Evolutionary conservation across 768 basidiomycete species (phyloP), one percentile per base, ranked within the genome.

Genomic region (Boletales sp.): DNA sequence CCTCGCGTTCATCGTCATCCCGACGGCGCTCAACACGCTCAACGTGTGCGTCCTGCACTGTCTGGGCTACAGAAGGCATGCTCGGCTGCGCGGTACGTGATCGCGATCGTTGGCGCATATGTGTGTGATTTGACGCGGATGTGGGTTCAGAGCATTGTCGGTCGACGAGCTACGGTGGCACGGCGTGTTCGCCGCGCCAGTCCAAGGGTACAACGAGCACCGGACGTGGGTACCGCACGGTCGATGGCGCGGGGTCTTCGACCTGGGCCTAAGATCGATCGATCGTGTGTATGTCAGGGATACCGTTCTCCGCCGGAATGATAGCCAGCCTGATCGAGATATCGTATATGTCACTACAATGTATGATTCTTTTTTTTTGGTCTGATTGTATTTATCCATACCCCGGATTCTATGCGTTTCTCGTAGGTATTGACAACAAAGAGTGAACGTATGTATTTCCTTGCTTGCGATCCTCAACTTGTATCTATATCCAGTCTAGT

Each of bases 81-180:
- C 44, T 11, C 29, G 43, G 9, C 32, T 56, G 39, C 60, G 31
- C 15, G 52, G 61, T 62, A 43, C 7, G 55, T 27, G 24, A 7
- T 27, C 24, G 24, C 5, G 24, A 27, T 27, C 24, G 24, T 27
- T 6, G 6, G 7, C 7, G 24, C 24, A 27, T 27, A 5, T 24
- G 24, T 24, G 24, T 27, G 24, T 27, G 24, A 27, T 7, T 7
- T 27, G 24, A 27, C 24, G 24, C 24, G 24, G 24, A 27, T 7
- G 24, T 3, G 24, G 24, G 24, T 3, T 27, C 24, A 27, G 24
- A 5, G 24, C 24, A 27, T 8, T 65, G 65, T 17, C 62, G 65
- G 2, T 52, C 63, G 21, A 59, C 60, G 9, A 10, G 44, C 36
- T 39, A 51, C n/a, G 48, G 63, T 39, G 48, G 56, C 7, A 62